Evolutionary conservation across 257 asterid genomes (phyloP), one percentile per base, ranked within the genome.

Genomic region (Schizonepeta tenuifolia): DNA sequence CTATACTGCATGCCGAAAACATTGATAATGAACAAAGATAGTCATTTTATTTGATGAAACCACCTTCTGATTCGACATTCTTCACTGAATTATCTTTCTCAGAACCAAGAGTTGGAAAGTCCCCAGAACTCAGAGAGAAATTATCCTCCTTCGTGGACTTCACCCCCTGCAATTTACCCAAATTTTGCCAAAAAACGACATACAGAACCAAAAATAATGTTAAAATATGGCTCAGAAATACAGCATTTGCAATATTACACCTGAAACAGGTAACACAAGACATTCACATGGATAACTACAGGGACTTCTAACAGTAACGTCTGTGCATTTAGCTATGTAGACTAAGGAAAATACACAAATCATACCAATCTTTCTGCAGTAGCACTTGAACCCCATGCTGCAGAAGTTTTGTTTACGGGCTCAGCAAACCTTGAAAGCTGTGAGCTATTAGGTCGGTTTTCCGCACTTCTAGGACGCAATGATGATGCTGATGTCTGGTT

Each of bases 381-480:
- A 75, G 61, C 78, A 79, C 77, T 78, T 72, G 94, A 82, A 76
- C 82, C 83, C 88, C 91, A 86, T 74, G 87, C 85, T 54, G 80
- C 78, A 59, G 83, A 78, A 80, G 80, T 70, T 67, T 84, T 89
- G 65, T 94, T 74, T 26, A 70, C 86, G 75, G 94, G 83, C 77
- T 95, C 98, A 26, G 98, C 97, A 71, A 92, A 95, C 70, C 97
- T 86, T 53, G 98, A 95, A 65, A 90, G 86, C 72, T 87, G 97
- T 7, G 98, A 92, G 87, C 97, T 95, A 67, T 75, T 85, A 21
- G 99, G 98, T 69, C 98, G 86, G 75, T 88, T 89, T 76, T 95
- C 98, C n/a, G 98, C 97, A 83, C 98, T 95, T 72, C 82, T 89
- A 47, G 98, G 99, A 14, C 96, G 98, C 77, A 86, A 53, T 9